Conservation (phyloP, 2,329 filamentous ascomycete genomes). For the Lachnellula occidentalis region DNA sequence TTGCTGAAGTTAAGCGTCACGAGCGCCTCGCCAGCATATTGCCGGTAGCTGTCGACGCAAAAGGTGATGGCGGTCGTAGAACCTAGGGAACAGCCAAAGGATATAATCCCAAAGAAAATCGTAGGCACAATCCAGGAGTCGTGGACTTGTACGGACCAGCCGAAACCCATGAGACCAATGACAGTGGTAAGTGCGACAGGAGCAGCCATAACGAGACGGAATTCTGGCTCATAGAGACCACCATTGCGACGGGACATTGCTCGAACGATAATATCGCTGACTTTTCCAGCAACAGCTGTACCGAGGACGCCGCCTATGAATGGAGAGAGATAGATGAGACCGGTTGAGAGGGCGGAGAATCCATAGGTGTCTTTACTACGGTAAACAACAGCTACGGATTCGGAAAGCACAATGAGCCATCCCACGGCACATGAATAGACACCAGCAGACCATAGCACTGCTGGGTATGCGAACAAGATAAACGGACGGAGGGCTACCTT, state of each 20-base stretch:
- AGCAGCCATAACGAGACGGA: conserved; percentile 79
- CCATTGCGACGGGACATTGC: conserved; percentile 79
- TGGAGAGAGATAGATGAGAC: conserved; percentile 82
- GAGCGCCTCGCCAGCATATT: conserved; percentile 89
- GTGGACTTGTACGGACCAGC: conserved; percentile 75
- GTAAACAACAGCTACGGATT: conserved; percentile 78
- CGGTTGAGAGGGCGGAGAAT: conserved; percentile 74
- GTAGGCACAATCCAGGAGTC: conserved; percentile 90
- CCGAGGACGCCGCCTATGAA: conserved; percentile 85
- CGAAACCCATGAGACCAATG: conserved; percentile 88
- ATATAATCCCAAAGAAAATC: conserved; percentile 85
- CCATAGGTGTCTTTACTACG: conserved; percentile 64
- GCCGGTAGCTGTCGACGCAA: conserved; percentile 85
- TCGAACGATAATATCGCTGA: conserved; percentile 80
- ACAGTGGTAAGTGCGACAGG: conserved; percentile 74
- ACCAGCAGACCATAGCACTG: conserved; percentile 80
- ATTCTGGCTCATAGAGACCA: conserved; percentile 94
- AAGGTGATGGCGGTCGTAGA: conserved; percentile 92
- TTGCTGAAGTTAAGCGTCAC: conserved; percentile 94
- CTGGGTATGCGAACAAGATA: conserved; percentile 79
- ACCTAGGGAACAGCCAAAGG: conserved; percentile 85
- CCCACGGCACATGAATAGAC: conserved; percentile 86
- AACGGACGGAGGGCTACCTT: conserved; percentile 75
- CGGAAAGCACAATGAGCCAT: conserved; percentile 92
- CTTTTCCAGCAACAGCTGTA: conserved; percentile 83